phyloP scores from a whole-genome alignment of 164 flowering plant species.

The Kalanchoe fedtschenkoi region DNA sequence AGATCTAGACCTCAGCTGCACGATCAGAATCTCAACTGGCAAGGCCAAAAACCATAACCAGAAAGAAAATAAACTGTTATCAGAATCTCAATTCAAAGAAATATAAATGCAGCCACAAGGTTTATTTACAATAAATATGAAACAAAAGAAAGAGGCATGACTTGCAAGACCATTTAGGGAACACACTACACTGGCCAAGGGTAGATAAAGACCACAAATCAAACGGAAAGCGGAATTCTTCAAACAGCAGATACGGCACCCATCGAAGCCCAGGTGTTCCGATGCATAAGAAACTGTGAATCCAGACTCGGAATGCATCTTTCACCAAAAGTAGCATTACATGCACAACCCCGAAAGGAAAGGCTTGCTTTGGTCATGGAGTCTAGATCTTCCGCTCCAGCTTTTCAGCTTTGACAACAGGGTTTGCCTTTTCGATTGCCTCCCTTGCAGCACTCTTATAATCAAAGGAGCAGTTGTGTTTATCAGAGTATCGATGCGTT shows the following conservation, averaged over 20 bases:
- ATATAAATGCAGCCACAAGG: neutral
- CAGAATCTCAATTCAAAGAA: neutral
- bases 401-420: constrained; percentile 48
- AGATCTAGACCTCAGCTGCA: too few species aligned
- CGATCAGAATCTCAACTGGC: too few species aligned
- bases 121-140: neutral
- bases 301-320: too few species aligned
- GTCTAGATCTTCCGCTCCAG: constrained; percentile 25
- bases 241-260: neutral
- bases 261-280: neutral
- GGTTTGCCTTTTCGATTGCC: constrained; percentile 47
- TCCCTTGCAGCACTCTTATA: constrained; percentile 34
- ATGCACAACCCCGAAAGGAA: too few species aligned
- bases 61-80: neutral
- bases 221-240: neutral
- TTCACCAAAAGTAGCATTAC: too few species aligned
- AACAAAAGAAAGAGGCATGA: neutral
- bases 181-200: neutral
- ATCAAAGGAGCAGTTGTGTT: constrained; percentile 40
- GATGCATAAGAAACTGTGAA: neutral
- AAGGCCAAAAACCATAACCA: too few species aligned
- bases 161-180: neutral
- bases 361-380: neutral
- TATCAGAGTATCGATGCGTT: constrained; percentile 42
- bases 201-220: neutral